Evolutionary conservation across 2,329 filamentous ascomycete species (phyloP).

Genomic region (Neophaeococcomyces aloes): DNA sequence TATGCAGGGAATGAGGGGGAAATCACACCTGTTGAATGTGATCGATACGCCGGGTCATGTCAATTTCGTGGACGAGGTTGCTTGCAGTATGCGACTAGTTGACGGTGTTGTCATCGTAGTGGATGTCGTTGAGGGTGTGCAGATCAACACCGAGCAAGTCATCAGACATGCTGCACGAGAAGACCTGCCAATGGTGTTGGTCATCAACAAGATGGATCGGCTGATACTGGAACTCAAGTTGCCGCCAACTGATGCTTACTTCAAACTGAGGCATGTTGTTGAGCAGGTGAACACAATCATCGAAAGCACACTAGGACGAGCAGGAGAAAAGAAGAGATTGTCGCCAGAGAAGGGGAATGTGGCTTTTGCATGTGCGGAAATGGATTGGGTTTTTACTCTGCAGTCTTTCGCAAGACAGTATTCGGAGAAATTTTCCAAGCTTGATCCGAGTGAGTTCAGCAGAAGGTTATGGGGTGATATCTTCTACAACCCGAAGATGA

Average conservation of each 20-base stretch:
- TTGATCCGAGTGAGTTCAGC: slow-evolving; percentile 75
- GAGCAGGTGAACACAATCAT: slow-evolving; percentile 97
- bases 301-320: slow-evolving; percentile 71
- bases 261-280: slow-evolving; percentile 97
- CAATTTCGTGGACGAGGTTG: slow-evolving; percentile 96
- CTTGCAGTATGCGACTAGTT: slow-evolving; percentile 71
- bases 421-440: slow-evolving; percentile 69
- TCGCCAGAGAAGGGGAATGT: slow-evolving; percentile 97
- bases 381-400: slow-evolving; percentile 95
- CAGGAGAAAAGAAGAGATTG: slow-evolving; percentile 66
- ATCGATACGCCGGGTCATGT: slow-evolving; percentile 95
- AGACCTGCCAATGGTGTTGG: slow-evolving; percentile 74
- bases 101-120: slow-evolving; percentile 91
- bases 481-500: slow-evolving; percentile 83
- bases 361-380: slow-evolving; percentile 83
- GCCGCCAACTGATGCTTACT: slow-evolving; percentile 90
- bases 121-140: slow-evolving; percentile 97
- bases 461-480: slow-evolving; percentile 88
- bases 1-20: slow-evolving; percentile 75
- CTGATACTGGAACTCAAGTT: slow-evolving; percentile 89
- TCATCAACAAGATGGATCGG: slow-evolving; percentile 96
- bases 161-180: slow-evolving; percentile 92
- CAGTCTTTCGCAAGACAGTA: slow-evolving; percentile 96
- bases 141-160: slow-evolving; percentile 91
- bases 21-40: slow-evolving; percentile 90